Base-by-base conservation (phyloP, 129 eudicot species). In the Ambrosia trifida region DNA sequence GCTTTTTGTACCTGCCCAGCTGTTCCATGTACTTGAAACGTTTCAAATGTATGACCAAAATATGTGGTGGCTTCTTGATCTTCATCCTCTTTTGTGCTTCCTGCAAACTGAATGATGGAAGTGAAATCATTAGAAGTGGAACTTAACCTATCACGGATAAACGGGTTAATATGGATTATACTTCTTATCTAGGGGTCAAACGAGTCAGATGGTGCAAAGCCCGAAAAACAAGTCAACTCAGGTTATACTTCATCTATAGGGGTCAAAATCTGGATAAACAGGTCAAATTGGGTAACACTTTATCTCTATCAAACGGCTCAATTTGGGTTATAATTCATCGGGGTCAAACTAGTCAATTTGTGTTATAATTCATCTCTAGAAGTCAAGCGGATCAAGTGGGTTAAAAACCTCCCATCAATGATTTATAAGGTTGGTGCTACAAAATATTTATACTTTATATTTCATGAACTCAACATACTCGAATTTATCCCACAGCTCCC, bases 1-100 rank as follows among this genome's bases (percentile, higher is more conserved):
- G 68, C 75, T 87, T 87, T 71, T 87, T 87, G 75, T 87, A 87
- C 71, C 94, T 65, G 16, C 89, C 80, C 11, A 87, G 85, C 78
- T 87, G 94, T 70, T 87, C 94, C 50, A 87, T 87, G 82, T 87
- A 87, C 80, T 87, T 87, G 85, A 84, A 87, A 53, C 94, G 82
- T 79, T 87, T 87, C 63, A 87, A 69, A 78, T 87, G 94, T 68
- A 87, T 87, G n/a, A 84, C 94, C 66, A 87, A 79, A 59, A 87
- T 80, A 65, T 84, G 94, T 7, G 94, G 94, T 2, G 89, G 89
- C 53, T 84, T 84, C 56, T 87, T 87, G 8, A 87, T 87, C 81
- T 87, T 87, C 94, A 84, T 87, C 74, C 94, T 87, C 80, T 87
- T 87, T 82, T 87, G 94, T 18, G 94, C 94, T 76, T 87, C 94